Evolutionary conservation across 202 grass and related monocot species (phyloP).

Genomic region (Miscanthus sacchariflorus): DNA sequence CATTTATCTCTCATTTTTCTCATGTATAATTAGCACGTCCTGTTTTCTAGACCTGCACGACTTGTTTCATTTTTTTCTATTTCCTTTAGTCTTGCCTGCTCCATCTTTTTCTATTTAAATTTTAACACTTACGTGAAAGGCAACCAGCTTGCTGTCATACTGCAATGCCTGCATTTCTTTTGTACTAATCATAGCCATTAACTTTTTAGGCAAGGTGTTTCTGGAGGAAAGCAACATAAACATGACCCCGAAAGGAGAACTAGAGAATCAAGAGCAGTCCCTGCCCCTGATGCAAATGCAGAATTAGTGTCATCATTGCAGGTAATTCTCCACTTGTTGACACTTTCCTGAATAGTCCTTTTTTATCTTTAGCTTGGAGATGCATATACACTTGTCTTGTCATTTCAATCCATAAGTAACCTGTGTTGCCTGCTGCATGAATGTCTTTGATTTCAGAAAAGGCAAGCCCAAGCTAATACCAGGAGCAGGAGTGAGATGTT

Average conservation of each 20-base stretch:
- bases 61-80: not conserved
- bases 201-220: slow-evolving; percentile 66
- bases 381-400: not conserved
- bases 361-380: slow-evolving; percentile 29
- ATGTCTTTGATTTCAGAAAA: slow-evolving; percentile 64
- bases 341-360: not conserved
- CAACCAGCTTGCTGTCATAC: slow-evolving; percentile 9
- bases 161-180: slow-evolving; percentile 18
- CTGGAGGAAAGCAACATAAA: slow-evolving; percentile 71
- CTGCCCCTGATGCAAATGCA: slow-evolving; percentile 98
- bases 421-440: not conserved
- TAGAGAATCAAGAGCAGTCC: slow-evolving; percentile 87
- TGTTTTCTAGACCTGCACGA: not conserved
- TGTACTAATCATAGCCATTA: not conserved
- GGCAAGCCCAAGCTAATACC: slow-evolving; percentile 69
- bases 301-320: slow-evolving; percentile 92
- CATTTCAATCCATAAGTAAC: not conserved
- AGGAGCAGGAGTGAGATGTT: slow-evolving; percentile 97
- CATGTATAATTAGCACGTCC: not conserved
- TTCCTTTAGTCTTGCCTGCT: not conserved
- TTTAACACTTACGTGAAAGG: slow-evolving; percentile 23
- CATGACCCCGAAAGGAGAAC: slow-evolving; percentile 64
- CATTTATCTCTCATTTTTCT: slow-evolving; percentile 8
- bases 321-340: slow-evolving; percentile 56
- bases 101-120: slow-evolving; percentile 25